Conservation (phyloP, 2,329 filamentous ascomycete genomes). For the Daldinia eschscholtzii region DNA sequence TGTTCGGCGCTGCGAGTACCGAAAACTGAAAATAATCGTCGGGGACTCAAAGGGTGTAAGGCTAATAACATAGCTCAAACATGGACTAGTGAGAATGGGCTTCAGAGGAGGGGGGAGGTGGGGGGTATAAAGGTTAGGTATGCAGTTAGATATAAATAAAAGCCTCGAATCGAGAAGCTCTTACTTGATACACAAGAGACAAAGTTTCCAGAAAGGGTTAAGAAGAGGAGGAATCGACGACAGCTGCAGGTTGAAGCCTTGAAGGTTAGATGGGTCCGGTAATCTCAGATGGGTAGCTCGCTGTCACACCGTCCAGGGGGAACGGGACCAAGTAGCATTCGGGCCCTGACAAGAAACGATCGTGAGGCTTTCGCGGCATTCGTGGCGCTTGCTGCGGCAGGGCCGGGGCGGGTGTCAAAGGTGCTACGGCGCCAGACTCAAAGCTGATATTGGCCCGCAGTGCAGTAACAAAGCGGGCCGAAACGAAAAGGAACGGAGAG, state of each 20-base stretch:
- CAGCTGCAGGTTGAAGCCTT: conserved; percentile 7
- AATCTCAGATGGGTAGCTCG: conserved; percentile 37
- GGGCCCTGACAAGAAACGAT: conserved; percentile 21
- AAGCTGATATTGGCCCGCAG: conserved; percentile 13
- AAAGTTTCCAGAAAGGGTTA: conserved; percentile 17
- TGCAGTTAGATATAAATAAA: conserved; percentile 23
- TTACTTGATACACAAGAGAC: neutral
- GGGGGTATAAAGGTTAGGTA: neutral
- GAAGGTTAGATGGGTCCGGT: conserved; percentile 25
- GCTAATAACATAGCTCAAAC: conserved; percentile 25
- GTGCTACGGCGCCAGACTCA: conserved; percentile 7
- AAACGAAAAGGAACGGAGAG: conserved; percentile 7
- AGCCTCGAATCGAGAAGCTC: conserved; percentile 11
- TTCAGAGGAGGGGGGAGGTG: neutral
- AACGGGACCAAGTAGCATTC: conserved; percentile 19
- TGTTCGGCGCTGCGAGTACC: conserved; percentile 29
- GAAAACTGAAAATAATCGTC: conserved; percentile 15
- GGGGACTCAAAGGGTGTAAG: neutral
- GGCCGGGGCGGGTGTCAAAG: neutral
- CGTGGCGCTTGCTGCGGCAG: conserved; percentile 33
- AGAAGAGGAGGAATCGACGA: neutral
- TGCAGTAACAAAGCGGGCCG: conserved; percentile 18
- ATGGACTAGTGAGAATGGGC: neutral
- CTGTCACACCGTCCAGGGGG: conserved; percentile 26
- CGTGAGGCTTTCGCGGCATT: conserved; percentile 22